A percentile compares a stretch with the other conserved stretches of the same genome.
phyloP scores from a whole-genome alignment of 495 filamentous ascomycete genomes.

The Penicillium cosmopolitanum region DNA sequence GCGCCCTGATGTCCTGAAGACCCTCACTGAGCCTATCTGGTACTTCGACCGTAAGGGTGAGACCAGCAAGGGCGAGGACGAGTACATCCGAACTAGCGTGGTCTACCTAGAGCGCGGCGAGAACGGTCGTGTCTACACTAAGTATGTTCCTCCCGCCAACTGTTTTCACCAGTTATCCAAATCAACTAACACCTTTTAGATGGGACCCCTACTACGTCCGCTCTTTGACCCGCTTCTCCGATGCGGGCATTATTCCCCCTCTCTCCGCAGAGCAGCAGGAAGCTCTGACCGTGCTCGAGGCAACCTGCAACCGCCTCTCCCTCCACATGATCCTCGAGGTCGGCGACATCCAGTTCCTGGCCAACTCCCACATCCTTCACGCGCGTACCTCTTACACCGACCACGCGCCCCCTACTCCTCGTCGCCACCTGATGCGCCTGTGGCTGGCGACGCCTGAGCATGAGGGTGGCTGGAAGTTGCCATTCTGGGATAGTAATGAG shows the following conservation, averaged over 20 bases:
- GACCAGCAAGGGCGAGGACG: constrained; percentile 70
- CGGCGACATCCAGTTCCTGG: constrained; percentile 78
- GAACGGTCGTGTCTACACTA: constrained; percentile 57
- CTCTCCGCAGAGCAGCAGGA: constrained; percentile 65
- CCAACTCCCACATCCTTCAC: constrained; percentile 71
- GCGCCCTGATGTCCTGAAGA: constrained; percentile 77
- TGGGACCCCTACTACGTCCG: constrained; percentile 83
- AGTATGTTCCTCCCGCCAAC: constrained; percentile 25
- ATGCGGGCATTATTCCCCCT: constrained; percentile 66
- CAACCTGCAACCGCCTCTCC: constrained; percentile 63
- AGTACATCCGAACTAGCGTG: constrained; percentile 73
- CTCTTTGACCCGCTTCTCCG: constrained; percentile 67
- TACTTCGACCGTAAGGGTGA: constrained; percentile 96
- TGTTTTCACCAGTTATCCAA: constrained; percentile 19
- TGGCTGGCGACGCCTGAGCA: constrained; percentile 81
- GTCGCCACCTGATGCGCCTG: constrained; percentile 79
- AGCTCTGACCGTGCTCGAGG: constrained; percentile 67
- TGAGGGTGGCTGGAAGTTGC: constrained; percentile 85
- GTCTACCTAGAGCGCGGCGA: constrained; percentile 69
- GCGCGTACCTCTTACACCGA: constrained; percentile 71
- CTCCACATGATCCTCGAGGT: constrained; percentile 80
- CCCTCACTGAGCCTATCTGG: constrained; percentile 78
- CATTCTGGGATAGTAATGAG: constrained; percentile 77
- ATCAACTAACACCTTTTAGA: constrained; percentile 43
- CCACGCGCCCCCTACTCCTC: constrained; percentile 62